phyloP scores from a whole-genome alignment of 2,329 filamentous ascomycete species.

The Claviceps sp. region DNA sequence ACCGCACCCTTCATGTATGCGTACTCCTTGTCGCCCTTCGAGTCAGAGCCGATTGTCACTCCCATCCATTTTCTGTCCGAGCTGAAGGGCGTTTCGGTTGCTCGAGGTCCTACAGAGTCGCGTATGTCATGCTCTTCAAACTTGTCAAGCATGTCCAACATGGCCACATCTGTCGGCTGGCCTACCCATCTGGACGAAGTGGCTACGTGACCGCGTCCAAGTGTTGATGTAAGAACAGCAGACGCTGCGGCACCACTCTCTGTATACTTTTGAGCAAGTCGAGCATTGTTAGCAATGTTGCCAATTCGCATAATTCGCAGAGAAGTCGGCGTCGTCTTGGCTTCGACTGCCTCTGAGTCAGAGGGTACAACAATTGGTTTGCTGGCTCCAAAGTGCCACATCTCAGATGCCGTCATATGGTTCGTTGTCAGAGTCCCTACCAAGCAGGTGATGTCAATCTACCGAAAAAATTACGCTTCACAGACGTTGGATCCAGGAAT shows the following conservation, averaged over 20 bases:
- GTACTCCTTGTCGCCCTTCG: conserved; percentile 54
- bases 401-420: conserved; percentile 93
- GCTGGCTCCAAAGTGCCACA: conserved; percentile 79
- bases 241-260: conserved; percentile 54
- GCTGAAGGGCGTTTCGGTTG: conserved; percentile 84
- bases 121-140: conserved; percentile 88
- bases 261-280: conserved; percentile 60
- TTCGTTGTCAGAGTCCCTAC: conserved; percentile 84
- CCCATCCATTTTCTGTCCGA: conserved; percentile 99
- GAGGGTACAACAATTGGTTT: conserved; percentile 38
- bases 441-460: background rate
- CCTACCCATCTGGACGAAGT: conserved; percentile 84
- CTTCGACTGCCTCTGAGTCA: conserved; percentile 39
- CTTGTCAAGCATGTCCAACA: conserved; percentile 81
- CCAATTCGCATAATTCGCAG: conserved; percentile 77
- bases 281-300: conserved; percentile 91
- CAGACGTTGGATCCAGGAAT: background rate
- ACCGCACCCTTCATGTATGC: conserved; percentile 94
- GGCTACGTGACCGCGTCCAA: conserved; percentile 43
- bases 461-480: background rate
- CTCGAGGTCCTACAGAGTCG: conserved; percentile 68
- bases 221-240: conserved; percentile 75
- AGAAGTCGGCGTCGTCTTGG: conserved; percentile 57
- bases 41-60: conserved; percentile 59
- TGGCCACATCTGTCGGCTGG: conserved; percentile 94